A percentile compares a stretch with the other conserved stretches of the same genome.
Evolutionary conservation across 1,139 yeast species (phyloP).

Genomic region (Pneumocystis carinii): DNA sequence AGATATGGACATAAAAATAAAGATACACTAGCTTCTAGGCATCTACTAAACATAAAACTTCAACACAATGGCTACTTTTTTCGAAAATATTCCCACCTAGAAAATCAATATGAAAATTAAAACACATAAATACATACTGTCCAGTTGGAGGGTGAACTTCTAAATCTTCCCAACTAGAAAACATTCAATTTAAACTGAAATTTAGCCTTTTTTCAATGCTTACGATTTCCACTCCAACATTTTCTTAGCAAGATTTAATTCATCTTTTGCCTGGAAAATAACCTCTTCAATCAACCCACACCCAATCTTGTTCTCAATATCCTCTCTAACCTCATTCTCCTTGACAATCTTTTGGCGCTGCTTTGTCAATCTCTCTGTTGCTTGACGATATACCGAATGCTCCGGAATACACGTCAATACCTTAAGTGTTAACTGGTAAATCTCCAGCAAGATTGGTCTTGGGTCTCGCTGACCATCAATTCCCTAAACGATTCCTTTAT

Average conservation of each 20-base stretch:
- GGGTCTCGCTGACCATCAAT: slow-evolving; percentile 37
- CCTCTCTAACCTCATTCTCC: slow-evolving; percentile 44
- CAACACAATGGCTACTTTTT: background rate
- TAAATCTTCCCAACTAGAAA: slow-evolving; percentile 27
- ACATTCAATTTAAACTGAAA: background rate
- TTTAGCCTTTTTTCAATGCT: background rate
- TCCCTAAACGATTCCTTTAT: background rate
- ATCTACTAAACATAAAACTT: background rate
- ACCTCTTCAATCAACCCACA: slow-evolving; percentile 77
- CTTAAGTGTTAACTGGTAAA: slow-evolving; percentile 55
- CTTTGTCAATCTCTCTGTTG: slow-evolving; percentile 58
- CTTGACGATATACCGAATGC: slow-evolving; percentile 58
- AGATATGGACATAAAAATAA: background rate
- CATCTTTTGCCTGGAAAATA: slow-evolving; percentile 70
- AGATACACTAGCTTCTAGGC: background rate
- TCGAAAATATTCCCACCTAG: background rate
- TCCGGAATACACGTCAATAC: slow-evolving; percentile 51
- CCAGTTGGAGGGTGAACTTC: slow-evolving; percentile 28
- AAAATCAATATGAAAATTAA: slow-evolving; percentile 10
- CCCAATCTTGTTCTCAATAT: slow-evolving; percentile 62
- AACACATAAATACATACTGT: slow-evolving; percentile 24
- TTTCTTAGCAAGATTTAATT: slow-evolving; percentile 51
- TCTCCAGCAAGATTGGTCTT: slow-evolving; percentile 57
- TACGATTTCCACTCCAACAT: slow-evolving; percentile 51
- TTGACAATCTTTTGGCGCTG: slow-evolving; percentile 58